Base-by-base conservation (phyloP, 106 monocot genomes). In the Agapanthus africanus region DNA sequence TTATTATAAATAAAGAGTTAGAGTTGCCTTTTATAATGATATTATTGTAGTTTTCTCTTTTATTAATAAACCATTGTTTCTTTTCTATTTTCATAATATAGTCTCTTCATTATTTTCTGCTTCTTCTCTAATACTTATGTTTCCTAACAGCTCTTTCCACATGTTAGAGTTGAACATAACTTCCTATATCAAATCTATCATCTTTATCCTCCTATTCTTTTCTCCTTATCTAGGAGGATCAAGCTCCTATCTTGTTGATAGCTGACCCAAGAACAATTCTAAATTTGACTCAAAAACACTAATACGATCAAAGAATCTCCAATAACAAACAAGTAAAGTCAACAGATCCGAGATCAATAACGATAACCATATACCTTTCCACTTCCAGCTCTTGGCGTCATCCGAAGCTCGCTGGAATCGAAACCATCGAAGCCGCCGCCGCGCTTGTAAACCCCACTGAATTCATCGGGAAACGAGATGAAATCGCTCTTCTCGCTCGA, bases 331-430 rank as follows among this genome's bases (percentile, higher is more conserved):
- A 35, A 65, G 6, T 4, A 44, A 16, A 67, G 7, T 0, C n/a
- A 67, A 2, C n/a, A n/a, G n/a, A n/a, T n/a, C n/a, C n/a, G n/a
- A n/a, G 37, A 39, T 19, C 18, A 19, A 33, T 0, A 21, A 7
- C 63, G 40, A 37, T 32, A 37, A n/a, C 0, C 36, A 28, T 23
- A 15, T 27, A 82, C 81, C 77, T 82, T 82, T 33, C 34, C 40
- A 37, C 34, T 50, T 16, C 30, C 27, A 7, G 41, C 5, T 35
- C 71, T 76, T 36, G 81, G 72, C 69, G 39, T 33, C 52, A 68
- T 73, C 40, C 77, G 49, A 19, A 82, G 81, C 77, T 82, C 81
- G 69, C 81, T 63, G 27, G 81, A 82, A 40, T 82, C 77, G 37
- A 40, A 77, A 10, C 7, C 52, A 36, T 64, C 14, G 49, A n/a